Percentiles rank a stretch among this genome's conserved stretches.
Conservation (phyloP, 1,284 basidiomycete species). For the Trichosporon coremiiforme region DNA sequence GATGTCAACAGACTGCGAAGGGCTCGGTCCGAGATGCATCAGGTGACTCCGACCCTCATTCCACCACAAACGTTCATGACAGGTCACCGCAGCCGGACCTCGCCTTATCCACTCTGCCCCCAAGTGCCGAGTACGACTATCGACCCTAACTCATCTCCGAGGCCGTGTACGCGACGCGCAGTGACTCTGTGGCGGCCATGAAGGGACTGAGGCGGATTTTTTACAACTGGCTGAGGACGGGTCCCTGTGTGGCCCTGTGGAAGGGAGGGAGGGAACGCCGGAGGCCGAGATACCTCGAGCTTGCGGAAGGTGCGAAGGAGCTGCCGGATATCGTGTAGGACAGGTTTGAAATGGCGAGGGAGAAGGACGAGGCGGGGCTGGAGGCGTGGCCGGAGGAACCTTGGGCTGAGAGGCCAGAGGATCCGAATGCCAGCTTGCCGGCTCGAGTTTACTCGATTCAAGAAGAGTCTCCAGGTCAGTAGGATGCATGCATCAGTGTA, state of each 20-base stretch:
- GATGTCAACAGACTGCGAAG: too few relatives aligned
- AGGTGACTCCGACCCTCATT: too few relatives aligned
- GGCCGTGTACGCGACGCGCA: neutral
- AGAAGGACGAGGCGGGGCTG: neutral
- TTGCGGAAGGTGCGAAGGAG: neutral
- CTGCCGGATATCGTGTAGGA: neutral
- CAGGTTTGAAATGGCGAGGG: neutral
- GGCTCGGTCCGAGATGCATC: too few relatives aligned
- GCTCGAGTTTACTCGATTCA: too few relatives aligned
- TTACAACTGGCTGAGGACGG: neutral
- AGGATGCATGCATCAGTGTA: too few relatives aligned
- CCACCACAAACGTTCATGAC: too few relatives aligned
- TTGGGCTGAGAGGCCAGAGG: neutral
- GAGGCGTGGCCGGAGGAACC: neutral
- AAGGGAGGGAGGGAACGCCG: too few relatives aligned
- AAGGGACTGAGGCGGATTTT: neutral
- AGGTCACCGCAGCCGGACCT: too few relatives aligned
- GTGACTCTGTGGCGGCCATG: neutral
- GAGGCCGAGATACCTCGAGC: neutral
- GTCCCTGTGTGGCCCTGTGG: too few relatives aligned
- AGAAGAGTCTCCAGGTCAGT: too few relatives aligned
- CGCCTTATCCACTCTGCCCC: neutral
- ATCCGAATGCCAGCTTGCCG: too few relatives aligned
- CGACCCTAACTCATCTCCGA: neutral
- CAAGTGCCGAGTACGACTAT: neutral